A percentile compares a stretch with the other conserved stretches of the same genome.
Conservation (phyloP, 139 green algal species). For the Asterochloris erici region DNA sequence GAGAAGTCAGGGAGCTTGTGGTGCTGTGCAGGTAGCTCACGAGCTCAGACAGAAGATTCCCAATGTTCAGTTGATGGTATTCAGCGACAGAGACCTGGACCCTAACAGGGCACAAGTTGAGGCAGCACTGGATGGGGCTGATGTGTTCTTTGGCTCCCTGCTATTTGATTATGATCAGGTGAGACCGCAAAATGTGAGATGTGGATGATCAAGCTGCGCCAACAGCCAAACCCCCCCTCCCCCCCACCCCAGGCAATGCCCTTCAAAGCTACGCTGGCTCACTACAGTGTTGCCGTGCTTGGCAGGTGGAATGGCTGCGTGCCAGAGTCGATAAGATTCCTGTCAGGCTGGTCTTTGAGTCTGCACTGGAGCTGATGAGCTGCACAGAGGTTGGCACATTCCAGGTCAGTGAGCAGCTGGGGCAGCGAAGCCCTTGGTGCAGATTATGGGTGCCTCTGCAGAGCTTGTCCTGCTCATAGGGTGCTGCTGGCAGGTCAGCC, state of each 20-base stretch:
- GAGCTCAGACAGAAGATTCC: constrained; percentile 31
- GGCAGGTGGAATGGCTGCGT: constrained; percentile 88
- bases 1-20: not conserved
- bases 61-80: constrained; percentile 68
- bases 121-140: constrained; percentile 71
- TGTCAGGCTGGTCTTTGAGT: constrained; percentile 93
- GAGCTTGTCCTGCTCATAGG: not conserved
- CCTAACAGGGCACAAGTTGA: constrained; percentile 56
- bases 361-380: constrained; percentile 93
- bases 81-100: constrained; percentile 87
- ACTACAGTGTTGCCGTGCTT: no score
- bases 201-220: no score
- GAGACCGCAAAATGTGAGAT: not conserved
- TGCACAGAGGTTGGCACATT: constrained; percentile 70
- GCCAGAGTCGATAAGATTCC: constrained; percentile 61
- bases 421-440: not conserved
- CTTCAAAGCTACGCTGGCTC: no score
- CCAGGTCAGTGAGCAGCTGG: constrained; percentile 20
- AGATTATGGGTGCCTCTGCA: not conserved
- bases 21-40: constrained; percentile 31
- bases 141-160: constrained; percentile 92
- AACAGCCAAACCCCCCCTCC: no score
- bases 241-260: not conserved
- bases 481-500: no score
- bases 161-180: constrained; percentile 98